phyloP scores from a whole-genome alignment of 1,139 yeast species.

The Ogataea hybrid region DNA sequence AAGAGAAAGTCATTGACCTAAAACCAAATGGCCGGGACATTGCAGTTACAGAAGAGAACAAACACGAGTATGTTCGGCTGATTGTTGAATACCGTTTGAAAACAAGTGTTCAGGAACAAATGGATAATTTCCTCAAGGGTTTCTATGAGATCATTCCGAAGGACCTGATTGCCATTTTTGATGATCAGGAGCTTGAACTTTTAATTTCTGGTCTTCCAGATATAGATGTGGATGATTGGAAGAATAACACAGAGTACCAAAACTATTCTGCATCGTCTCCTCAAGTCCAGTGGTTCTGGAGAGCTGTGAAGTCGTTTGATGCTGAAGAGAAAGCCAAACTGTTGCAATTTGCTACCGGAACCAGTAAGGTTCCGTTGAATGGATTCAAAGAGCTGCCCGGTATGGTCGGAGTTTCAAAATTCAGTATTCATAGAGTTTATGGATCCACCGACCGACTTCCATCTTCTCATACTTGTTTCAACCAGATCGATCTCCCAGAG shows the following conservation, averaged over 20 bases:
- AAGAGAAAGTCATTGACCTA: conserved; percentile 55
- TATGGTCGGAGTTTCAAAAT: conserved; percentile 81
- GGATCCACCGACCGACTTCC: conserved; percentile 87
- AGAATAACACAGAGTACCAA: conserved; percentile 74
- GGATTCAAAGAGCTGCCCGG: conserved; percentile 93
- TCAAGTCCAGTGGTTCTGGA: conserved; percentile 97
- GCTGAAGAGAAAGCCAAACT: conserved; percentile 92
- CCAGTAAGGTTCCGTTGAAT: conserved; percentile 92
- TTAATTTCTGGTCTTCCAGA: conserved; percentile 95
- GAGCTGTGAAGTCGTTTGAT: conserved; percentile 94
- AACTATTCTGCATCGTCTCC: conserved; percentile 84
- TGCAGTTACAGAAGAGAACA: conserved; percentile 87
- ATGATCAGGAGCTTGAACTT: conserved; percentile 92
- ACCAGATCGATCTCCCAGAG: conserved; percentile 91
- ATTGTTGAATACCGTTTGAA: conserved; percentile 87
- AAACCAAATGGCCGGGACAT: conserved; percentile 81
- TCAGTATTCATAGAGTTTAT: conserved; percentile 87
- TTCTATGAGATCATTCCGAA: conserved; percentile 93
- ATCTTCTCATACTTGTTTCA: conserved; percentile 94
- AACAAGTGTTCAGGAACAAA: conserved; percentile 81
- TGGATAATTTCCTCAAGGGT: conserved; percentile 81
- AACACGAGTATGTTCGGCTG: conserved; percentile 80
- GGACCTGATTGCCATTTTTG: conserved; percentile 82
- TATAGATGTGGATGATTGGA: conserved; percentile 96
- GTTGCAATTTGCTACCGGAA: conserved; percentile 95